Base-by-base conservation (phyloP, 164 flowering plant species). In the Liquidambar formosana region DNA sequence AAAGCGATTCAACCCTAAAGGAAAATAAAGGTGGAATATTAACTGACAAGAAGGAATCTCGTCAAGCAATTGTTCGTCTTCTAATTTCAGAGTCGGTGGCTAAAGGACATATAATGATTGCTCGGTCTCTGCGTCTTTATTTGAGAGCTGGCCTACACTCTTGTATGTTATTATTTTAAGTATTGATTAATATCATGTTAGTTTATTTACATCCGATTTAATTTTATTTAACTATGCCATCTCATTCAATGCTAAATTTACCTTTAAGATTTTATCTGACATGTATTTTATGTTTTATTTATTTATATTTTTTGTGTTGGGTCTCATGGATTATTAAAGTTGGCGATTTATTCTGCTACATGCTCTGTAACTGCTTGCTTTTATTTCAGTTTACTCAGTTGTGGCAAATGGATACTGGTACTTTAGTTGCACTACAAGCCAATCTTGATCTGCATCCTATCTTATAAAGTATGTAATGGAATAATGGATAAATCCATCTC, bases 31-130 rank as follows among this genome's bases (percentile, higher is more conserved):
- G n/a, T 63, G 86, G 79, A 53, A 45, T 21, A 71, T 53, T 27
- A 62, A 72, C 72, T 73, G 82, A 74, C 45, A 80, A 76, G 74
- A 81, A 81, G 61, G 79, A 77, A 58, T 10, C 62, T 66, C 81
- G 79, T 56, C 85, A 83, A 57, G 78, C 80, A 33, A 65, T 87
- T 77, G 91, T 89, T 75, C 85, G 75, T 47, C 75, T 96, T 65
- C 59, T 91, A 68, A 69, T 82, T 46, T 90, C 95, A 38, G 90
- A 87, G 51, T 79, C 82, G 2, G 93, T 86, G 60, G 87, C 93
- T 43, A 81, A 75, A 82, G 98, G 99, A 57, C 99, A 96, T 73
- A 22, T 93, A 28, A 91, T 91, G 96, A 83, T 96, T 76, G 81
- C 93, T 67, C 77, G 44, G 63, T 83, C 90, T 46, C 83, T 96